phyloP scores from a whole-genome alignment of 352 stramenopile genomes.

The Phytophthora nicotianae region DNA sequence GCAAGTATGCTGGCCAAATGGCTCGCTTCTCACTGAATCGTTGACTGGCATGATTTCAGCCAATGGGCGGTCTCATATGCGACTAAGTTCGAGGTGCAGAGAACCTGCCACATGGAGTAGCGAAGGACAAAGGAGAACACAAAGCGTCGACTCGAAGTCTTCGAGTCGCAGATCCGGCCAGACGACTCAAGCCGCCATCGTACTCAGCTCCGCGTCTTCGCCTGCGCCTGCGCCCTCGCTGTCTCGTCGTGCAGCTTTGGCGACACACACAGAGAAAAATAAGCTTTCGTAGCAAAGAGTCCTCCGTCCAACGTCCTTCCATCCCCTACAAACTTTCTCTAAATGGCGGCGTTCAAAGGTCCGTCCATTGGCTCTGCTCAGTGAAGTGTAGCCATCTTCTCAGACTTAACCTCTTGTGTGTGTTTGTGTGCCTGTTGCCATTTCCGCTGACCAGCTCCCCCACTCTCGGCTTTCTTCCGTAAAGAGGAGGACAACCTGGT shows the following conservation, averaged over 20 bases:
- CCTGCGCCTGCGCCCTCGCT: constrained; percentile 20
- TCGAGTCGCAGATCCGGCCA: constrained; percentile 13
- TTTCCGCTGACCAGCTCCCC: constrained; percentile 51
- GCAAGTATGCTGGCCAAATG: no score
- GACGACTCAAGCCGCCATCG: constrained; percentile 20
- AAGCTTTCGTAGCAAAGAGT: constrained; percentile 10
- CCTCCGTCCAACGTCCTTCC: constrained; percentile 1
- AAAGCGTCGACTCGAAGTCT: constrained; percentile 23
- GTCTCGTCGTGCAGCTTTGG: constrained; percentile 19
- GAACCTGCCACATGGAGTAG: constrained; percentile 6
- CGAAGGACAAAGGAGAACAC: constrained; percentile 10
- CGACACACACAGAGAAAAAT: constrained; percentile 21
- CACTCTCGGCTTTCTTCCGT: constrained; percentile 88
- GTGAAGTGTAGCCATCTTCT: constrained; percentile 11
- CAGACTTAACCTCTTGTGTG: background rate
- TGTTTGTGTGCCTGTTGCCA: constrained; percentile 3
- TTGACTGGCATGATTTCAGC: constrained; percentile 17
- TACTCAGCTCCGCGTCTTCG: constrained; percentile 14
- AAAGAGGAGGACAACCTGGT: constrained; percentile 87
- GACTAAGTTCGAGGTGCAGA: constrained; percentile 27
- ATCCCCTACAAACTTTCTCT: background rate
- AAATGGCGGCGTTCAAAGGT: constrained; percentile 83
- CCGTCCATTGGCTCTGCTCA: constrained; percentile 1
- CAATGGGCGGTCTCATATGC: constrained; percentile 12
- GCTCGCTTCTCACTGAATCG: background rate